Conservation (phyloP, 768 basidiomycete genomes). For the Mycena rosella region DNA sequence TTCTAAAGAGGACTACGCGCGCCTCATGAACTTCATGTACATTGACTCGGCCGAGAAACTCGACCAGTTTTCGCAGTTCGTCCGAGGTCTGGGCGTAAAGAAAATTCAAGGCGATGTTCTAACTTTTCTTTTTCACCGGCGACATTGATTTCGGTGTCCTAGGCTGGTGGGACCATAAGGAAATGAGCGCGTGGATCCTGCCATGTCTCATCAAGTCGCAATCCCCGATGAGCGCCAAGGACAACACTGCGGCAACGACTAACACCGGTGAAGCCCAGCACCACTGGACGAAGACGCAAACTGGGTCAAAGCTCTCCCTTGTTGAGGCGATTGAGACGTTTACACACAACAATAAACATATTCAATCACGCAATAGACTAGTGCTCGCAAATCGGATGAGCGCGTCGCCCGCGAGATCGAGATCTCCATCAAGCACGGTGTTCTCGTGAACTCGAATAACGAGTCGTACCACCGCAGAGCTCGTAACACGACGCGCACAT, state of each 20-base stretch:
- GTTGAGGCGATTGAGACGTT: neutral
- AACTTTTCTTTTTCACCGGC: neutral
- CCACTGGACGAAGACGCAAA: neutral
- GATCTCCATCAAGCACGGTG: too few relatives aligned
- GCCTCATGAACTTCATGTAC: neutral
- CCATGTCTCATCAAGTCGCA: constrained; percentile 2
- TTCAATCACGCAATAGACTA: too few relatives aligned
- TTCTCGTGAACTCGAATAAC: too few relatives aligned
- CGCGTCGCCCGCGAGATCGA: too few relatives aligned
- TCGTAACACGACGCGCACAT: too few relatives aligned
- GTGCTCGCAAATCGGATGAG: too few relatives aligned
- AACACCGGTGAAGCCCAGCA: constrained; percentile 1
- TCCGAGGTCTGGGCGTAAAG: neutral
- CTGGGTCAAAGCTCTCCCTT: neutral
- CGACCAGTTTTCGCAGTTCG: neutral
- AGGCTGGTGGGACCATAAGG: constrained; percentile 10
- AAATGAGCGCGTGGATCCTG: neutral
- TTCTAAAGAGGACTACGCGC: neutral
- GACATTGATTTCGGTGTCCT: neutral
- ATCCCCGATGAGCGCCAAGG: neutral
- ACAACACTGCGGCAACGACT: neutral
- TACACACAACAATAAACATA: too few relatives aligned
- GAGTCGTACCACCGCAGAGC: too few relatives aligned
- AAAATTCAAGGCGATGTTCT: neutral
- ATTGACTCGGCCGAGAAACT: neutral